Percentiles rank a stretch among this genome's conserved stretches.
phyloP scores from a whole-genome alignment of 306 rosid genomes.

The Fragaria vesca region DNA sequence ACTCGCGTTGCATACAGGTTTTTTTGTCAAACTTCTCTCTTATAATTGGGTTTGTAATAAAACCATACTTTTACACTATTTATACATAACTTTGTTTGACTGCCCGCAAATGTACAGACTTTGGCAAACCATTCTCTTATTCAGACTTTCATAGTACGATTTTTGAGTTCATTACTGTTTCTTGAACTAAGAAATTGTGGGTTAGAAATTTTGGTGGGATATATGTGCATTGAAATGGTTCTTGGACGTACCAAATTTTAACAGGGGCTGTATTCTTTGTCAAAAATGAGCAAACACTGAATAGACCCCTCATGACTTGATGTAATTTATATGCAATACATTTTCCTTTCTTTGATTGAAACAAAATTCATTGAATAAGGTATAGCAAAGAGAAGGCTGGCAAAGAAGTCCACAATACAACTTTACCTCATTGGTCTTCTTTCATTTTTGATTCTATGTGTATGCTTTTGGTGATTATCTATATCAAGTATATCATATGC shows the following conservation, averaged over 20 bases:
- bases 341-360: neutral
- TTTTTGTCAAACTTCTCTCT: constrained; percentile 7
- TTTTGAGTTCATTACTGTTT: constrained; percentile 5
- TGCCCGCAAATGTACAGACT: neutral
- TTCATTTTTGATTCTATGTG: neutral
- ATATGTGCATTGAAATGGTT: neutral
- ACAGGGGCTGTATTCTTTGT: neutral
- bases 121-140: neutral
- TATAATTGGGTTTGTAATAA: neutral
- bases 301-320: neutral
- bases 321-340: neutral
- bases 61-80: neutral
- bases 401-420: no score
- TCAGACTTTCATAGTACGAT: neutral
- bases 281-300: neutral
- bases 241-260: neutral
- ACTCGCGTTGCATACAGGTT: constrained; percentile 98
- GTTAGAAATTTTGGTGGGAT: neutral
- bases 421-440: neutral
- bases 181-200: neutral
- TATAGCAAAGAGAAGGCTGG: no score
- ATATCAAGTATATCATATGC: neutral
- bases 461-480: neutral
- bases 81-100: neutral
- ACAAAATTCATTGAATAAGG: no score